Evolutionary conservation across 805 yeast genomes (phyloP).

Genomic region (Nakazawaea siamensis): DNA sequence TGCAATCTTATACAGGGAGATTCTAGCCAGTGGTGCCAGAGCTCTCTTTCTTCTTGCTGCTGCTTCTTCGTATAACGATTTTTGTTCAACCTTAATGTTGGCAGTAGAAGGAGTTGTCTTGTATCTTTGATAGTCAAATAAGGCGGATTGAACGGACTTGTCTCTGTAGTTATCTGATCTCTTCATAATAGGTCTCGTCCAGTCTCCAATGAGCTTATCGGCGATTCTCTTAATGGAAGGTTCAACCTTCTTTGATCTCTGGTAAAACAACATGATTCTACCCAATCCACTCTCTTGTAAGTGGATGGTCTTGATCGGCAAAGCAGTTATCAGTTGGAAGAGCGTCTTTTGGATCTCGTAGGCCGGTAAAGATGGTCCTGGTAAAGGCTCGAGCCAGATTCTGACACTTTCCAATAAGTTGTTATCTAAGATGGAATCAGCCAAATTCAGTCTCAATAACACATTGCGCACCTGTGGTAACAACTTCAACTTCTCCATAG

Average conservation of each 20-base stretch:
- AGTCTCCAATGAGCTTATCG: constrained; percentile 85
- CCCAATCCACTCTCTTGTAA: constrained; percentile 92
- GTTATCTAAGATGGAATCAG: constrained; percentile 90
- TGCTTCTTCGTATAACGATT: constrained; percentile 75
- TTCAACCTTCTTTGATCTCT: constrained; percentile 83
- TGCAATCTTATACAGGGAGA: constrained; percentile 84
- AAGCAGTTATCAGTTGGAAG: constrained; percentile 59
- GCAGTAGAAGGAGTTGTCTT: constrained; percentile 29
- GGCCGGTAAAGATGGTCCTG: constrained; percentile 97
- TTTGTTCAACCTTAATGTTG: constrained; percentile 24
- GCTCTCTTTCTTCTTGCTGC: constrained; percentile 92
- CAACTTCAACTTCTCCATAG: constrained; percentile 69
- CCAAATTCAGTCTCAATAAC: constrained; percentile 72
- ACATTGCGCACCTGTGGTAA: constrained; percentile 73
- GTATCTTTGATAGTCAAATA: constrained; percentile 55
- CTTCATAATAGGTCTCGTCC: constrained; percentile 98
- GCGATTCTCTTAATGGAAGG: constrained; percentile 79
- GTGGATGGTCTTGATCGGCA: constrained; percentile 95
- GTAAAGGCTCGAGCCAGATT: constrained; percentile 96
- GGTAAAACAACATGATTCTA: constrained; percentile 87
- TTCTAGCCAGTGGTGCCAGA: constrained; percentile 88
- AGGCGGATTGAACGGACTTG: constrained; percentile 59
- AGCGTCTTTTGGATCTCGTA: constrained; percentile 90
- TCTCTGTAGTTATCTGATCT: constrained; percentile 92
- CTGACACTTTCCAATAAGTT: constrained; percentile 88